phyloP scores from a whole-genome alignment of 768 basidiomycete genomes.

The Tylopilus rubrobrunneus region DNA sequence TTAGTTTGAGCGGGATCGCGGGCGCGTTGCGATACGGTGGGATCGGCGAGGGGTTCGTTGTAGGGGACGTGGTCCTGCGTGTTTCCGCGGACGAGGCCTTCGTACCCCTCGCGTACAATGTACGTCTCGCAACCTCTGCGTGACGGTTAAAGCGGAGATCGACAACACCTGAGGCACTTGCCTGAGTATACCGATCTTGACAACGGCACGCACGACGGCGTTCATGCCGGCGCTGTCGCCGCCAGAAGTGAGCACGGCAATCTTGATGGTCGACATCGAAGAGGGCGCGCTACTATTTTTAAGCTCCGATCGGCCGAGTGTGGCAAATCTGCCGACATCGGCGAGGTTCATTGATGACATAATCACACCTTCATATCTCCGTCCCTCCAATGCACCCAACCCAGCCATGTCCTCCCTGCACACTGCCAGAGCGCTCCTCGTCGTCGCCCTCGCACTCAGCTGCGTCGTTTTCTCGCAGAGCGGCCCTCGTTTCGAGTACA shows the following conservation, averaged over 20 bases:
- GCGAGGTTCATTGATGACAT: conserved; percentile 6
- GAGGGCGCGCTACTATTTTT: too few species aligned
- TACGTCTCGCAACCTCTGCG: conserved; percentile 86
- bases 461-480: conserved; percentile 42
- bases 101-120: conserved; percentile 97
- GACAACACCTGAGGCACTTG: conserved; percentile 33
- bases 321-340: too few species aligned
- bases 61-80: conserved; percentile 31
- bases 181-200: conserved; percentile 90
- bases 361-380: conserved; percentile 4
- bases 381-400: neutral
- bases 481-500: neutral
- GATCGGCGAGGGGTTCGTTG: conserved; percentile 29
- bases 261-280: conserved; percentile 53
- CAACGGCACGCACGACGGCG: conserved; percentile 89
- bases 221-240: conserved; percentile 99
- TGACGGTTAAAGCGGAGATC: too few species aligned
- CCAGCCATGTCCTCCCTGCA: conserved; percentile 41
- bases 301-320: too few species aligned
- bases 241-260: conserved; percentile 92
- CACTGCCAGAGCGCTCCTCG: conserved; percentile 46
- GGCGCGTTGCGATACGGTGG: conserved; percentile 13
- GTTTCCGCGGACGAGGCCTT: conserved; percentile 93
- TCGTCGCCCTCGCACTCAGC: conserved; percentile 50
- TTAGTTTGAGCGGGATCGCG: conserved; percentile 26